phyloP scores from a whole-genome alignment of 2,329 filamentous ascomycete genomes.

The Fusarium burgessii region DNA sequence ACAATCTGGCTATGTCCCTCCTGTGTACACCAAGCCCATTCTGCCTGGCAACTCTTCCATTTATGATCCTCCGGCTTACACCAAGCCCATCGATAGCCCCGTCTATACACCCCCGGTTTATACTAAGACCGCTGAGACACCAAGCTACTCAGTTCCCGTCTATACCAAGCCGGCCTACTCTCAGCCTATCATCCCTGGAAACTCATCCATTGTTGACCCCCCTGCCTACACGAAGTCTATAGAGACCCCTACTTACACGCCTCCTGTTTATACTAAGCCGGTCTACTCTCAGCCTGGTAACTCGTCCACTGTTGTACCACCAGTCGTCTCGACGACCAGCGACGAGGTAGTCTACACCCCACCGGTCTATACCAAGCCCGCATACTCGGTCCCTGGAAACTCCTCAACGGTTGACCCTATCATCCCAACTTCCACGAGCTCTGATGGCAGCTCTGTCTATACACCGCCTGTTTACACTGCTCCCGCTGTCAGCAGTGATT shows the following conservation, averaged over 20 bases:
- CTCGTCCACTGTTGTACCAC: constrained; percentile 5
- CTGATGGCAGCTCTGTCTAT: constrained; percentile 15
- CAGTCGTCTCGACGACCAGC: constrained; percentile 1
- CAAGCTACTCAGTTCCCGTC: constrained; percentile 16
- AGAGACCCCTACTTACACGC: constrained; percentile 23
- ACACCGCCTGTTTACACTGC: constrained; percentile 22
- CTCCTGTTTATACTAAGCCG: constrained; percentile 25
- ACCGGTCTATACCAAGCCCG: constrained; percentile 26
- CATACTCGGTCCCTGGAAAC: constrained; percentile 19
- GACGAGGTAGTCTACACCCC: constrained; percentile 11
- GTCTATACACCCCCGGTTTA: constrained; percentile 23
- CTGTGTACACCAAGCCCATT: constrained; percentile 22
- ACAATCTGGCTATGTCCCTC: constrained; percentile 20
- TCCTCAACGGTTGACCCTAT: constrained; percentile 17
- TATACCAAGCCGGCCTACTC: constrained; percentile 25
- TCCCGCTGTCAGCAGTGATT: constrained; percentile 12
- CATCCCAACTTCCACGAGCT: constrained; percentile 14
- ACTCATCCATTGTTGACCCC: constrained; percentile 12
- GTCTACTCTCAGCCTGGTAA: neutral
- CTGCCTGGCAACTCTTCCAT: constrained; percentile 11
- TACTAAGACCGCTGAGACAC: constrained; percentile 1
- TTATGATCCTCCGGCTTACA: constrained; percentile 9
- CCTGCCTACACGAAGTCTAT: constrained; percentile 23
- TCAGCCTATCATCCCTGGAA: constrained; percentile 6
- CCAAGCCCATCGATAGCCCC: constrained; percentile 14